Conservation (phyloP, 2,329 filamentous ascomycete genomes). For the Colletotrichum musae region DNA sequence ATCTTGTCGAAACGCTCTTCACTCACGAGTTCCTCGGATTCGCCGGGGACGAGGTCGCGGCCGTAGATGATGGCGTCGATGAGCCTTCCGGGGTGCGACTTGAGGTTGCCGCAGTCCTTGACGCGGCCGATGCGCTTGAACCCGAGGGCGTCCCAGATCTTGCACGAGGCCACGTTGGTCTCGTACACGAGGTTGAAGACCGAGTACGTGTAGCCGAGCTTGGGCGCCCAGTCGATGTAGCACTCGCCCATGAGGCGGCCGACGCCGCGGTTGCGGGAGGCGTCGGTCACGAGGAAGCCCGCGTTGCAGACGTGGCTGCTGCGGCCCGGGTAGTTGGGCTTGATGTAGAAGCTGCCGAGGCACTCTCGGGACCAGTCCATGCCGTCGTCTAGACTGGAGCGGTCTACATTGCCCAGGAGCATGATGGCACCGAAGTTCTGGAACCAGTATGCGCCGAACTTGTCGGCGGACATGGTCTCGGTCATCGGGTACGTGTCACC, state of each 20-base stretch:
- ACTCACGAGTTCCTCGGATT: conserved; percentile 85
- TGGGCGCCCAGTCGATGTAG: conserved; percentile 83
- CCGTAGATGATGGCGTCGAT: conserved; percentile 87
- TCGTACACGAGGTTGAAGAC: conserved; percentile 97
- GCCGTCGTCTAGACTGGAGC: conserved; percentile 70
- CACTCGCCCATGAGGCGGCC: conserved; percentile 83
- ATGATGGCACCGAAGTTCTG: conserved; percentile 91
- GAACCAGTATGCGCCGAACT: conserved; percentile 90
- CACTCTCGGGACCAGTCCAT: conserved; percentile 86
- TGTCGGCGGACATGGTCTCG: conserved; percentile 79
- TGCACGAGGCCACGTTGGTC: conserved; percentile 90
- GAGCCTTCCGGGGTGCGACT: conserved; percentile 77
- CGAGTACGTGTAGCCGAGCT: conserved; percentile 89
- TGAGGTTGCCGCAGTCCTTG: conserved; percentile 78
- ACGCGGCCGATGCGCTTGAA: conserved; percentile 94
- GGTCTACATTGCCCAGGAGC: conserved; percentile 82
- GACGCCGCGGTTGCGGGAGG: conserved; percentile 80
- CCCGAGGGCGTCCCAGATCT: conserved; percentile 91
- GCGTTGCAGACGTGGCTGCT: conserved; percentile 94
- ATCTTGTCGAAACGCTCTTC: conserved; percentile 99
- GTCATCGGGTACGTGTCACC: conserved; percentile 94
- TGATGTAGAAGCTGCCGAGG: conserved; percentile 93
- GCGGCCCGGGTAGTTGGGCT: conserved; percentile 92
- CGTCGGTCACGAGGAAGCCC: conserved; percentile 82
- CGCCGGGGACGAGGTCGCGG: conserved; percentile 67